phyloP scores from a whole-genome alignment of 2,329 filamentous ascomycete species.

The Fusarium virguliforme region DNA sequence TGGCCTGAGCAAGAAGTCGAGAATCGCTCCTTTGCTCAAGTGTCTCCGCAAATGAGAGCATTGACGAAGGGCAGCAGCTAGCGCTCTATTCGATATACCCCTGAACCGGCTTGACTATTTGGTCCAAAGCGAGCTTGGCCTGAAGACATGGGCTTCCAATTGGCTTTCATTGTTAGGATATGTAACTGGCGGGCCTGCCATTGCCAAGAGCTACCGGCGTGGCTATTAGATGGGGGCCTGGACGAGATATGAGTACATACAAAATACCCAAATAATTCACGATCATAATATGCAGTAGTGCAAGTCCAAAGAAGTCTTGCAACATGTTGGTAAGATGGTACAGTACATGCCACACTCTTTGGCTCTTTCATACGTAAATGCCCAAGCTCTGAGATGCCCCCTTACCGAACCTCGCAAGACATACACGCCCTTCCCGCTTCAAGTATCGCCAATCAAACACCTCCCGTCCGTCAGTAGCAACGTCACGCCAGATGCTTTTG shows the following conservation, averaged over 20 bases:
- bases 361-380: background rate
- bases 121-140: background rate
- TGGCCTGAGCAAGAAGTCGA: conserved; percentile 66
- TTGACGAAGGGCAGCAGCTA: too few species aligned
- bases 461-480: background rate
- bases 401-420: background rate
- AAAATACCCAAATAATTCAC: conserved; percentile 10
- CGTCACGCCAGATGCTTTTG: background rate
- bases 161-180: conserved; percentile 1
- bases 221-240: background rate
- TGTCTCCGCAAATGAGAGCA: conserved; percentile 68
- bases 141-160: background rate
- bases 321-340: background rate
- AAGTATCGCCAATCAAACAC: background rate
- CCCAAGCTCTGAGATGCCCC: background rate
- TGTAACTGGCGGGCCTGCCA: background rate
- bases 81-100: too few species aligned
- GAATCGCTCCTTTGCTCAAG: conserved; percentile 69
- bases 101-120: too few species aligned
- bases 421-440: background rate
- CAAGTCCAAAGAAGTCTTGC: background rate
- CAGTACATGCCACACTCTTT: background rate
- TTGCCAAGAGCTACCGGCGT: background rate
- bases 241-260: background rate
- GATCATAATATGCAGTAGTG: background rate